phyloP scores from a whole-genome alignment of 805 yeast species.

The Lipomyces kockii region DNA sequence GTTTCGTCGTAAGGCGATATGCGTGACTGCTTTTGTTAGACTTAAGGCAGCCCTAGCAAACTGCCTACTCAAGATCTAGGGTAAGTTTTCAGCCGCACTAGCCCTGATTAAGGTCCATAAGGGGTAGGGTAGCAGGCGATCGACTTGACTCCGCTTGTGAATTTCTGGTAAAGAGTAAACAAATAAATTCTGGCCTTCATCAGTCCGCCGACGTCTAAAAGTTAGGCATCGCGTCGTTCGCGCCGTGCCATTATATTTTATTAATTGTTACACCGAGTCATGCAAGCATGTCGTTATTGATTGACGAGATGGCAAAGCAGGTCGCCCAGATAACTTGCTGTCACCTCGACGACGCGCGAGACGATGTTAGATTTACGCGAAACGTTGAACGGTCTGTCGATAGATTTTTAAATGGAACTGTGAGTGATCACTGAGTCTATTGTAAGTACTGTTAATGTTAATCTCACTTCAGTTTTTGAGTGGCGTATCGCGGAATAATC shows the following conservation, averaged over 20 bases:
- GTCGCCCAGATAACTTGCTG: not conserved
- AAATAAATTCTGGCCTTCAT: no score
- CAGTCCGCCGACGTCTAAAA: no score
- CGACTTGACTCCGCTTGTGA: no score
- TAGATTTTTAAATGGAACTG: not conserved
- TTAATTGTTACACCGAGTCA: not conserved
- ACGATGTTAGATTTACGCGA: slow-evolving; percentile 1
- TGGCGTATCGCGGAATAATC: not conserved
- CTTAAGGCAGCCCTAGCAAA: no score
- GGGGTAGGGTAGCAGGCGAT: no score
- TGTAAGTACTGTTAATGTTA: not conserved
- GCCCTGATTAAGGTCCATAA: no score
- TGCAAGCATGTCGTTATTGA: not conserved
- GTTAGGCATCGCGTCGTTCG: not conserved
- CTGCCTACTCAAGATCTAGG: no score
- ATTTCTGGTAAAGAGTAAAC: no score
- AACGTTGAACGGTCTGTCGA: not conserved
- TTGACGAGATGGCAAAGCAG: not conserved
- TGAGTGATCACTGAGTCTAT: not conserved
- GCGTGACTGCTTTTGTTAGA: no score
- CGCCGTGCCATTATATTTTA: not conserved
- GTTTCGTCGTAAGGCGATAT: no score
- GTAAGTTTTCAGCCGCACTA: no score
- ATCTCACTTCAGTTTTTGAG: not conserved
- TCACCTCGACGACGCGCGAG: not conserved